These are phyloP conservation scores for Salix exigua DNA, from an alignment of 345 rosid species.

Conservation along the genomic window DNA sequence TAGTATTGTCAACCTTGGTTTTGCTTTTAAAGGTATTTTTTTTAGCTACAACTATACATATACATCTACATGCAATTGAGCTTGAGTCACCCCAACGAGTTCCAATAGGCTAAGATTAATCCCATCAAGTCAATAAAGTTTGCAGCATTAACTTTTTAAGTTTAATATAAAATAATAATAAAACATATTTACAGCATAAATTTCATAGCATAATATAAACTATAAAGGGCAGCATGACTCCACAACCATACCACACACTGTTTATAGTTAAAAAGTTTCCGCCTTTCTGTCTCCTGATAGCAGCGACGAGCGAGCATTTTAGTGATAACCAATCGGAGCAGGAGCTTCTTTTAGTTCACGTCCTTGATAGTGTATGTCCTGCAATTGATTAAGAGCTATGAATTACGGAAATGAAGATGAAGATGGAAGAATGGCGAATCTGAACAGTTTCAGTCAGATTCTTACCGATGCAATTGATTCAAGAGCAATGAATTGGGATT, in stretches of 20 bases:
- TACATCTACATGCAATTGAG: no score
- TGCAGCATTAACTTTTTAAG: no score
- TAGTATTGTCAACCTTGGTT: no score
- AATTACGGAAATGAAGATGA: neutral
- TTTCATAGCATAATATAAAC: neutral
- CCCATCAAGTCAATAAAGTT: no score
- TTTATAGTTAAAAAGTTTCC: no score
- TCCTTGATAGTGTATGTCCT: constrained; percentile 4
- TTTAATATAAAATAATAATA: no score
- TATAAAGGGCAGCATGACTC: neutral
- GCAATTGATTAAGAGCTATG: constrained; percentile 24
- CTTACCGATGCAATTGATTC: neutral
- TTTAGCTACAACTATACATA: no score
- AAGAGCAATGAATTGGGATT: neutral
- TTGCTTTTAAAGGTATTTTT: no score
- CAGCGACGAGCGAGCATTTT: neutral
- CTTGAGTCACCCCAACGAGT: no score
- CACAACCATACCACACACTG: neutral
- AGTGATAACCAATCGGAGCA: neutral
- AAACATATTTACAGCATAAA: neutral
- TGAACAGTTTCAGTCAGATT: no score
- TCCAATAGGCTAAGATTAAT: no score
- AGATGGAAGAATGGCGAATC: neutral
- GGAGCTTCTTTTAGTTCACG: neutral
- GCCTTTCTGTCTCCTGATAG: no score